Evolutionary conservation across 345 rosid genomes (phyloP).

Genomic region (Arabis alpina): DNA sequence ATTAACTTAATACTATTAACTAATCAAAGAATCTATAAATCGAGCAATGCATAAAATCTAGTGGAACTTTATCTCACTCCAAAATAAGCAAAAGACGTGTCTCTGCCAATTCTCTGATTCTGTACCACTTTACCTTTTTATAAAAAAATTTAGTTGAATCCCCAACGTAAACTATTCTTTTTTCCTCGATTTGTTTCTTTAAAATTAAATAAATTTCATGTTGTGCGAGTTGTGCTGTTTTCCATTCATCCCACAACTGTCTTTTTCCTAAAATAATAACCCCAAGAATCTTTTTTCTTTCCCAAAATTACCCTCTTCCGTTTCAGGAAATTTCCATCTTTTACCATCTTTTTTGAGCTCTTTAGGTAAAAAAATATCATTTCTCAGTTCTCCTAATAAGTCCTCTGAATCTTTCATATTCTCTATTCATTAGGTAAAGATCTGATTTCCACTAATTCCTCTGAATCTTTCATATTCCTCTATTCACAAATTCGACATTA

Average conservation of each 20-base stretch:
- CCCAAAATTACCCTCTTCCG: constrained; percentile 14
- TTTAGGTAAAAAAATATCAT: background rate
- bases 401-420: background rate
- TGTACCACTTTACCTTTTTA: background rate
- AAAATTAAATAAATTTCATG: background rate
- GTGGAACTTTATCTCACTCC: background rate
- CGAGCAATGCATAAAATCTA: constrained; percentile 8
- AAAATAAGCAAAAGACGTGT: constrained; percentile 28
- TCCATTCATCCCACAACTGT: constrained; percentile 14
- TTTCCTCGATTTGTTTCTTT: constrained; percentile 13
- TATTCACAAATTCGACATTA: background rate
- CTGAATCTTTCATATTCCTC: background rate
- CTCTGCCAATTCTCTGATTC: constrained; percentile 19
- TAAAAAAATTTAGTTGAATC: constrained; percentile 5
- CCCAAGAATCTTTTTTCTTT: background rate
- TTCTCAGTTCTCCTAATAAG: too few relatives aligned
- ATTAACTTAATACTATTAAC: background rate
- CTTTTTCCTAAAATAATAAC: background rate
- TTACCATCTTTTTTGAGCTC: background rate
- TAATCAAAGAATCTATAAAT: constrained; percentile 8
- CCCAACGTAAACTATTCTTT: constrained; percentile 6
- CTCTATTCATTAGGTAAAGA: background rate
- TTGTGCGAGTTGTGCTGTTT: constrained; percentile 5
- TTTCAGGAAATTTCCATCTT: background rate
- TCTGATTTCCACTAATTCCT: too few relatives aligned